phyloP scores from a whole-genome alignment of 768 basidiomycete species.

The Cantharellus anzutake region DNA sequence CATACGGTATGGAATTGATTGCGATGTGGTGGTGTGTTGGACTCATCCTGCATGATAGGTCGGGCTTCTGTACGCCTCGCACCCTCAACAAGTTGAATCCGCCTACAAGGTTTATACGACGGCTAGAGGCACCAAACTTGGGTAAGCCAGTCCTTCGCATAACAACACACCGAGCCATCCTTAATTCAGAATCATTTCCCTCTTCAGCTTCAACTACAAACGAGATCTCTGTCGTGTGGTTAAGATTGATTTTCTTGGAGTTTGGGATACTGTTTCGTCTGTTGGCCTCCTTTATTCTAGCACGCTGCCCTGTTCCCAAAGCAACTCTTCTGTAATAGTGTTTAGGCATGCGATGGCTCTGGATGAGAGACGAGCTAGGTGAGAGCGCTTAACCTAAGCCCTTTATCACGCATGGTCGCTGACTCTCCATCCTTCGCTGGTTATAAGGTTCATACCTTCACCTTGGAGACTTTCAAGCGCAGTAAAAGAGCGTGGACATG shows the following conservation, averaged over 20 bases:
- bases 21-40: not conserved
- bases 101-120: no score
- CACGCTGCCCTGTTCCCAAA: conserved; percentile 10
- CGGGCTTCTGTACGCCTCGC: conserved; percentile 12
- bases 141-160: no score
- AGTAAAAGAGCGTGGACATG: not conserved
- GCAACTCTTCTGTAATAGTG: conserved; percentile 6
- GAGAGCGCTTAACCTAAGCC: not conserved
- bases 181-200: no score
- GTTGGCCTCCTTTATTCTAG: conserved; percentile 10
- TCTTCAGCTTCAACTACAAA: not conserved
- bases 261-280: conserved; percentile 12
- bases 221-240: conserved; percentile 2
- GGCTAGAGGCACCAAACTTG: no score
- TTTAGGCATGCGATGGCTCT: conserved; percentile 12
- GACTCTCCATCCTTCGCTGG: no score
- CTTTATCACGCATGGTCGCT: no score
- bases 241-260: conserved; percentile 11
- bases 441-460: no score
- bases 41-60: conserved; percentile 10
- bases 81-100: conserved; percentile 2
- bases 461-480: no score
- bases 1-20: conserved; percentile 8
- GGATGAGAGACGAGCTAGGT: conserved; percentile 5
- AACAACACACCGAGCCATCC: no score